Evolutionary conservation across 768 basidiomycete species (phyloP), one percentile per base, ranked within the genome.

Genomic region (Sarcodon sp.): DNA sequence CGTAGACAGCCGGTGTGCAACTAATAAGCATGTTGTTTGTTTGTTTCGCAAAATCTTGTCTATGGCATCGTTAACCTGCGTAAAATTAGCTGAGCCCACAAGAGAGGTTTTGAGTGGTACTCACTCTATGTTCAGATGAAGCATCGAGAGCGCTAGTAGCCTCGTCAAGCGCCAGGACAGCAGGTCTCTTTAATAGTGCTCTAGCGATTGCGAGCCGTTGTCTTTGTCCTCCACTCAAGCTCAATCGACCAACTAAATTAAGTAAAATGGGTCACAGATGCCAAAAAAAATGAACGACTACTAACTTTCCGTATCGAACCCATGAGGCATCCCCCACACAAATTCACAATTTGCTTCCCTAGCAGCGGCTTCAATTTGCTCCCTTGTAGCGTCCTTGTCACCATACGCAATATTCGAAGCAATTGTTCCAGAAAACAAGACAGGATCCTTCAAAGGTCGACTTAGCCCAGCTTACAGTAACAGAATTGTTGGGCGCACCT

Each of bases 341-440:
- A 94, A 98, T 57, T 94, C 91, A 64, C 93, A 97, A 55, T 97
- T 96, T 2, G 94, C 94, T 50, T 88, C 77, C 15, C 85, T 72
- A 0, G 92, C 93, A 0, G 90, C 93, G 31, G 80, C 68, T 61
- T 96, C 89, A 16, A 97, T 87, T 50, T 94, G 78, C 54, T 81
- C 80, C 16, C 85, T 73, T 0, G 88, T 87, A 0, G 80, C 87
- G 15, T 73, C 66, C 7, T 76, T 71, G 44, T 83, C 75, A 2
- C 93, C 93, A 57, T 87, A 97, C 0, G 91, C 83, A 52, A 94
- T 98, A 57, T 98, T 98, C 1, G 87, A 86, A 2, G 90, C 90
- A 45, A 97, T 93, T 0, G 91, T 94, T 2, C 91, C 90, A 2
- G 85, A 83, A 64, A 96, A 96, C 31, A 96, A 64, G 2, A 91